A percentile compares a stretch with the other conserved stretches of the same genome.
Conservation (phyloP, 2,329 filamentous ascomycete species). For the Paraphaeosphaeria sporulosa region DNA sequence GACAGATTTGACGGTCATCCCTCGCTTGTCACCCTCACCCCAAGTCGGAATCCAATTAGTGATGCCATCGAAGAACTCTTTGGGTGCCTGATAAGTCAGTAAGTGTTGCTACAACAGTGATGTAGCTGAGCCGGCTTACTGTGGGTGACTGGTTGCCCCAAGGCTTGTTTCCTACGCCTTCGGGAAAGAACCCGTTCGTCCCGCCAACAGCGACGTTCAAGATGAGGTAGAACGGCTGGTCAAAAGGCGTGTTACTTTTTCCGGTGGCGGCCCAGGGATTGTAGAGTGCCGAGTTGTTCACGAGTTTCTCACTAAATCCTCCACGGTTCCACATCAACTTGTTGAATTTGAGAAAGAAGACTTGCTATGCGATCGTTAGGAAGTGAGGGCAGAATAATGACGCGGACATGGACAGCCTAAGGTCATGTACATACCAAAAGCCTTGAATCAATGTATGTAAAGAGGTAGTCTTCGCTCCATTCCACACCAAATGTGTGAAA, state of each 20-base stretch:
- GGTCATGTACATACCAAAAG: slow-evolving; percentile 52
- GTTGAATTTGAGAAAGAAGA: slow-evolving; percentile 77
- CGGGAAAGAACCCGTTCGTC: slow-evolving; percentile 78
- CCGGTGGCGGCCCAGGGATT: slow-evolving; percentile 71
- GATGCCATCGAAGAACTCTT: slow-evolving; percentile 32
- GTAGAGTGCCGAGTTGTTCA: slow-evolving; percentile 68
- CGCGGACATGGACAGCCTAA: not conserved
- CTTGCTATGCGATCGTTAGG: slow-evolving; percentile 60
- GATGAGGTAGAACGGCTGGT: slow-evolving; percentile 76
- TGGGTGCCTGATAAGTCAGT: slow-evolving; percentile 15
- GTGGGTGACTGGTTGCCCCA: slow-evolving; percentile 58
- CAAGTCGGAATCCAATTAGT: slow-evolving; percentile 73
- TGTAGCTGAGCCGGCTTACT: slow-evolving; percentile 5
- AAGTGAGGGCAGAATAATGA: not conserved
- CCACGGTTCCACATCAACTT: slow-evolving; percentile 69
- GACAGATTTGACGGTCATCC: slow-evolving; percentile 71
- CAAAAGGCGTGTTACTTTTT: slow-evolving; percentile 71
- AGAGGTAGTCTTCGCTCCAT: slow-evolving; percentile 85
- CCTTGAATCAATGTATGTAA: slow-evolving; percentile 81
- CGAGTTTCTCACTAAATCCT: slow-evolving; percentile 66
- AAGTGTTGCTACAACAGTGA: not conserved
- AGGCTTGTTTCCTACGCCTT: slow-evolving; percentile 72
- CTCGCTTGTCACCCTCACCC: slow-evolving; percentile 62
- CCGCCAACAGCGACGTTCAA: slow-evolving; percentile 77
- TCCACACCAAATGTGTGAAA: slow-evolving; percentile 74